Conservation (phyloP, 2,329 filamentous ascomycete genomes). For the Sporothrix euskadiensis region DNA sequence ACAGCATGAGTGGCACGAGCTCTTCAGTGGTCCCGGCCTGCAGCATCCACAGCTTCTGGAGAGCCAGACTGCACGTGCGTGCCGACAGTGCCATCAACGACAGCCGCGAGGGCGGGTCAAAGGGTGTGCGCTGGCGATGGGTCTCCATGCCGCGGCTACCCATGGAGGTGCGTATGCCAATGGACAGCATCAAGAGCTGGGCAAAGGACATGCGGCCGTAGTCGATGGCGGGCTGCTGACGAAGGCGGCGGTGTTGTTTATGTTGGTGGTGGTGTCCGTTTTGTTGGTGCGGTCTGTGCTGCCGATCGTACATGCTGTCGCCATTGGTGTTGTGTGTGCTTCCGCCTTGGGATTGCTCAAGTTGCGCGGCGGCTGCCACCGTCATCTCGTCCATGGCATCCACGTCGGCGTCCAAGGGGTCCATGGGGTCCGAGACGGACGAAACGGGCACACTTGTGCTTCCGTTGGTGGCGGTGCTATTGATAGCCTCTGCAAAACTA, state of each 20-base stretch:
- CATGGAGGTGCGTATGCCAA: background rate
- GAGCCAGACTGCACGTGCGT: background rate
- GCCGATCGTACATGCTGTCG: background rate
- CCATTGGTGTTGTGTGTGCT: background rate
- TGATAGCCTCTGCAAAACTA: background rate
- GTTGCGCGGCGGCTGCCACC: background rate
- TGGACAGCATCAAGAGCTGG: conserved; percentile 2
- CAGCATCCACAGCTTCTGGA: conserved; percentile 9
- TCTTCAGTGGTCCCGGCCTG: background rate
- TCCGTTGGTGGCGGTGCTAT: background rate
- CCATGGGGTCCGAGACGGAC: background rate
- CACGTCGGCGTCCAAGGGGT: background rate
- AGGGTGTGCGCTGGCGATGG: background rate
- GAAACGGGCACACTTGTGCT: background rate
- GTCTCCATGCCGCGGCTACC: background rate
- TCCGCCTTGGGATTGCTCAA: background rate
- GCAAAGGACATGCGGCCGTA: background rate
- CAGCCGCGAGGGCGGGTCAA: conserved; percentile 3
- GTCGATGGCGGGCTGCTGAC: background rate
- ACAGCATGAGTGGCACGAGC: background rate
- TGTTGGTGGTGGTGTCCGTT: background rate
- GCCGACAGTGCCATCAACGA: conserved; percentile 3
- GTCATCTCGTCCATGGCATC: conserved; percentile 6
- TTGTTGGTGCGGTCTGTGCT: background rate
- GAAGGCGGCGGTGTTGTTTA: background rate